Conservation (phyloP, 148 eudicot species). For the Pharnaceum exiguum region DNA sequence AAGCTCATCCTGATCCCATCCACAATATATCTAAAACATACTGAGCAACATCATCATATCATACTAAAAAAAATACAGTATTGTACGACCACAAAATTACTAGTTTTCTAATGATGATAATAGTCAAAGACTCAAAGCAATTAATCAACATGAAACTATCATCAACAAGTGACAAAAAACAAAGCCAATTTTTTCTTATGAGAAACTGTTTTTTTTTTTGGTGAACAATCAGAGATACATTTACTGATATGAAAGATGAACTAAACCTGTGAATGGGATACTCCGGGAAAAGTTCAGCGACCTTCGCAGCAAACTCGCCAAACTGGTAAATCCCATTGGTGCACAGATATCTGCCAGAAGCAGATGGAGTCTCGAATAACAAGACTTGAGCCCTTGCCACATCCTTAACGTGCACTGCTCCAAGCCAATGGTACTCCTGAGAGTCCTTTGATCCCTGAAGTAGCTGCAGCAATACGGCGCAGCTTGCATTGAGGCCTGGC, state of each 20-base stretch:
- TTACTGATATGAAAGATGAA: not conserved
- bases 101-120: no score
- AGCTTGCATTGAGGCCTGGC: constrained; percentile 77
- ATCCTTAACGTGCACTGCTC: constrained; percentile 88
- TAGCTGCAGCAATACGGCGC: constrained; percentile 70
- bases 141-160: no score
- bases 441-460: constrained; percentile 77
- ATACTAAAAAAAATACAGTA: no score
- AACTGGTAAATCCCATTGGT: constrained; percentile 86
- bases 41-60: no score
- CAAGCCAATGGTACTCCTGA: constrained; percentile 85
- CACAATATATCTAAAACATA: no score
- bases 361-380: constrained; percentile 59
- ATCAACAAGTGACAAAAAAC: no score
- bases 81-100: no score
- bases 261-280: constrained; percentile 72
- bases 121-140: no score
- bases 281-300: constrained; percentile 64
- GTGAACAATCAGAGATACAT: no score
- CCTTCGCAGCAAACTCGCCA: constrained; percentile 66
- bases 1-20: no score
- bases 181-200: no score
- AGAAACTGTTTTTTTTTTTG: no score
- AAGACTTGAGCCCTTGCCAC: constrained; percentile 77
- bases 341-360: constrained; percentile 87